Base-by-base conservation (phyloP, 345 rosid genomes). In the Eucalyptus grandis region DNA sequence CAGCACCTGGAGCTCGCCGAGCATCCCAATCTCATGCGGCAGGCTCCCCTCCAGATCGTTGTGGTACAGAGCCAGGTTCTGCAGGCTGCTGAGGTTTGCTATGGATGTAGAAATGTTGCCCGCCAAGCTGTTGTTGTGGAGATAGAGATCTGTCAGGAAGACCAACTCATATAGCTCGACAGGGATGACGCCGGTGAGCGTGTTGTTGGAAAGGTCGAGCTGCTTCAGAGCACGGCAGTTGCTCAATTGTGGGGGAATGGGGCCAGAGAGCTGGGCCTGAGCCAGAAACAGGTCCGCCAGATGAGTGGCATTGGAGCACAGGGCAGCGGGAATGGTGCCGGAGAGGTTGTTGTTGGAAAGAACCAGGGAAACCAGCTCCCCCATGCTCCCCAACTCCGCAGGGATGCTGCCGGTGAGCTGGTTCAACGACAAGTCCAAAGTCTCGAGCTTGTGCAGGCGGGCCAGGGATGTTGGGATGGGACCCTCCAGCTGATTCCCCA, bases 51-150 rank as follows among this genome's bases (percentile, higher is more conserved):
- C 92, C 46, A 98, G 92, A 90, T 93, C 96, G 92, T 98, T 98
- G 92, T 95, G 98, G 90, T 93, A 96, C 90, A 98, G 86, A 6
- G 95, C 97, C 46, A 98, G 92, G 80, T 94, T 93, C 88, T 94
- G 96, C 62, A 98, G 92, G 89, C 94, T 94, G 88, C 89, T 93
- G 87, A 98, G 97, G 91, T 98, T 98, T 37, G 93, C 93, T 88
- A 97, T 92, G 2, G 87, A 89, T 43, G 97, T 93, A 89, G 97
- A 94, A 87, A 98, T 90, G 43, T 92, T 91, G 86, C 99, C 99
- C 24, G 86, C 94, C 94, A 98, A 94, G 93, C 94, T 96, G 91
- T 98, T 98, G 94, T 98, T 98, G 91, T 97, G 97, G 51, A 98
- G 97, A 83, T 96, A 96, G 53, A 98, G 96, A 90, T 95, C 91